Base-by-base conservation (phyloP, 2,329 filamentous ascomycete species). In the Trichothecium sympodiale region DNA sequence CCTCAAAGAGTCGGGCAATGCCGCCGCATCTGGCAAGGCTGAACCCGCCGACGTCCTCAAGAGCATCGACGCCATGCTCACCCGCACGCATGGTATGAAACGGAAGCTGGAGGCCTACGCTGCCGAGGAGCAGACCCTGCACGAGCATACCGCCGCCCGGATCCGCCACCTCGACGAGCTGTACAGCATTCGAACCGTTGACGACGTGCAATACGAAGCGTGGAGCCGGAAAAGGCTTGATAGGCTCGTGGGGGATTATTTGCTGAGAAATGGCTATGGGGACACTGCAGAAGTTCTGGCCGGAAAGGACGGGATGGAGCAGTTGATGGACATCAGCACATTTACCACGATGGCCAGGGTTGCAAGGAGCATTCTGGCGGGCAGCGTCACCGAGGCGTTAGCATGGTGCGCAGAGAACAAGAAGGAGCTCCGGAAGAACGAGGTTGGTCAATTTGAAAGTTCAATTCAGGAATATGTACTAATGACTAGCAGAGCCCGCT, bases 341-440 rank as follows among this genome's bases (percentile, higher is more conserved):
- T 96, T 96, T 58, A 75, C 83, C 36, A 74, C 81, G 47, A 89
- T 88, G 64, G 80, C 80, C 41, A 72, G 71, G 39, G 86, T 96
- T 45, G 77, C 85, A 40, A 70, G 79, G 47, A 83, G 80, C 41
- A 61, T 98, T 41, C 63, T 74, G 30, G 68, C 69, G 28, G 77
- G 80, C 23, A 83, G 77, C 46, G 82, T 89, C 4, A 69, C 70
- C 26, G 83, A 93, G 48, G 88, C 87, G 16, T 59, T 98, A 37
- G 74, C 77, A 10, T 98, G 91, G 91, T 95, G 91, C 55, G 75
- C 70, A 13, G 89, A 96, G 50, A 94, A 95, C 58, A 91, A 93
- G 59, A 88, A 89, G 50, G 83, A 88, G 43, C 62, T 98, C 40
- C 83, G 87, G 52, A 94, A 91, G 67, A 81, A 84, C 59, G 80